A percentile compares a stretch with the other conserved stretches of the same genome.
Conservation (phyloP, 257 asterid species). For the Solanum neorickii region DNA sequence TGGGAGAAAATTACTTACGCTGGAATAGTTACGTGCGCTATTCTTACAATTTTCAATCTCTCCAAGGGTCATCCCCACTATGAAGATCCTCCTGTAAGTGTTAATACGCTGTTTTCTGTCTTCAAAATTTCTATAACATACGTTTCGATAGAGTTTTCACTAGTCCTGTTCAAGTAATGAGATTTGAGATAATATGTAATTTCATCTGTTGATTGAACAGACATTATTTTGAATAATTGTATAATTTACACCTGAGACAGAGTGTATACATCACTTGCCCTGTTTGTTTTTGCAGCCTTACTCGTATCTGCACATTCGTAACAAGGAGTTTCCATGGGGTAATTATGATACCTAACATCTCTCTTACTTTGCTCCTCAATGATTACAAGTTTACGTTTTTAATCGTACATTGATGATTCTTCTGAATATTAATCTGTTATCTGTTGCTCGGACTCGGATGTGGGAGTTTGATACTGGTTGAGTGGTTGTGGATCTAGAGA, state of each 20-base stretch:
- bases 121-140: not conserved
- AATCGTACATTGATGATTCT: not conserved
- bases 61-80: constrained; percentile 71
- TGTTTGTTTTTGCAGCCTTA: constrained; percentile 39
- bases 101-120: not conserved
- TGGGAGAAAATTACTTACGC: constrained; percentile 74
- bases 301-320: constrained; percentile 62
- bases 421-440: not conserved
- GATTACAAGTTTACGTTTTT: not conserved
- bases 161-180: not conserved
- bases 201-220: not conserved
- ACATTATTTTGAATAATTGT: too few relatives aligned
- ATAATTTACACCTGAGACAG: too few relatives aligned
- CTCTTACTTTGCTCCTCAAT: not conserved
- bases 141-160: not conserved
- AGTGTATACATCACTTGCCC: too few relatives aligned
- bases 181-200: not conserved
- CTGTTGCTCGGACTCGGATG: not conserved
- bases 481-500: not conserved
- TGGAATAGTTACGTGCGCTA: constrained; percentile 35
- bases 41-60: constrained; percentile 34
- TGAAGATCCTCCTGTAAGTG: constrained; percentile 66
- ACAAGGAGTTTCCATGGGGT: constrained; percentile 91
- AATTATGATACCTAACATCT: not conserved
- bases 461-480: not conserved